Percentiles rank a stretch among this genome's conserved stretches.
phyloP scores from a whole-genome alignment of 768 basidiomycete genomes.

The Favolaschia claudopus region DNA sequence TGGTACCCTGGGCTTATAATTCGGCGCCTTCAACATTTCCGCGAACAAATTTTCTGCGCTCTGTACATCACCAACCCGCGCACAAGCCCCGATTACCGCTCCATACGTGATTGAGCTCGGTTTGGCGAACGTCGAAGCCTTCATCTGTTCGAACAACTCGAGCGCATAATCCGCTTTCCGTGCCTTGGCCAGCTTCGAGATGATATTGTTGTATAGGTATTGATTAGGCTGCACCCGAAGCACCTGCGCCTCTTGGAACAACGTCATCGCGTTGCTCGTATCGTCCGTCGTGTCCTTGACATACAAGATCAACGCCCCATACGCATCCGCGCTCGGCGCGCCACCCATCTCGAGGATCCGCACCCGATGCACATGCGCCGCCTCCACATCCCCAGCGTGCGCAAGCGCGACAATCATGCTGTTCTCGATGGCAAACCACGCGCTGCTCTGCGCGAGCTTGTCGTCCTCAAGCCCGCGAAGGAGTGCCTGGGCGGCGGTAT shows the following conservation, averaged over 20 bases:
- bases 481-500: conserved; percentile 70
- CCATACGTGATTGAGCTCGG: conserved; percentile 90
- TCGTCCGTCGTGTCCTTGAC: conserved; percentile 97
- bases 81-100: conserved; percentile 92
- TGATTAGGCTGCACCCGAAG: conserved; percentile 79
- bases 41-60: conserved; percentile 84
- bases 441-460: conserved; percentile 55
- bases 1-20: conserved; percentile 89
- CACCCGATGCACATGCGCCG: conserved; percentile 81
- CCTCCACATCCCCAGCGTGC: conserved; percentile 79
- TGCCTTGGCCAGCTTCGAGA: conserved; percentile 94
- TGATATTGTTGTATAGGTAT: conserved; percentile 96
- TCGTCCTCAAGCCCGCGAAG: conserved; percentile 53
- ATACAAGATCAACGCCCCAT: conserved; percentile 86
- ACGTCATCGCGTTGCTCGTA: conserved; percentile 81
- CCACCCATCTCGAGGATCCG: conserved; percentile 81
- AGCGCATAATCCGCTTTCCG: conserved; percentile 92
- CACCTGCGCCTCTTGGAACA: conserved; percentile 80
- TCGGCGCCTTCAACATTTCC: conserved; percentile 79
- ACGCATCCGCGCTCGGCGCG: conserved; percentile 87
- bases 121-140: conserved; percentile 63
- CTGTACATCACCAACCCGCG: conserved; percentile 86
- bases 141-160: conserved; percentile 90
- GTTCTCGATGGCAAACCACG: conserved; percentile 87
- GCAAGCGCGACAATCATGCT: conserved; percentile 89